Evolutionary conservation across 768 basidiomycete genomes (phyloP).

Genomic region (Lanmaoa pseudosensibilis): DNA sequence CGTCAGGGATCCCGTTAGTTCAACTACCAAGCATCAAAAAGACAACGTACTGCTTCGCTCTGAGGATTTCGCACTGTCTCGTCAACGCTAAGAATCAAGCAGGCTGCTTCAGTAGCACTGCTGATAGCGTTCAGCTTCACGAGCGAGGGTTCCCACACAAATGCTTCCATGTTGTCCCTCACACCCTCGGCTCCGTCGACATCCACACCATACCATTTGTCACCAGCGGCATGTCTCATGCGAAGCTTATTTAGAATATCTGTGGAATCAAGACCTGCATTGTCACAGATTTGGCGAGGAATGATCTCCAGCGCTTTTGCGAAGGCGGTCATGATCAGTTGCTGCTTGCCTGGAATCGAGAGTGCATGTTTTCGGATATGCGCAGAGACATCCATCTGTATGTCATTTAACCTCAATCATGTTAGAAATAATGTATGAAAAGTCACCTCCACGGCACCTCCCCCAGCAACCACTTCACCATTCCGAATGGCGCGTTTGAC

Average conservation of each 20-base stretch:
- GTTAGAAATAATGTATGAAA: neutral
- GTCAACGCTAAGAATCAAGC: constrained; percentile 92
- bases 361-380: constrained; percentile 88
- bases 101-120: constrained; percentile 95
- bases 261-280: constrained; percentile 96
- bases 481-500: constrained; percentile 96
- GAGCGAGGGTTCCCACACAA: constrained; percentile 97
- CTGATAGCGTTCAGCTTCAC: constrained; percentile 95
- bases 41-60: constrained; percentile 75
- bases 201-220: constrained; percentile 91
- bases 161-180: constrained; percentile 94
- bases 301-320: constrained; percentile 98
- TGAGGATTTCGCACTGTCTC: constrained; percentile 97
- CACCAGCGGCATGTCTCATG: constrained; percentile 90
- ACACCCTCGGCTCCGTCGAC: constrained; percentile 89
- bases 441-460: constrained; percentile 91
- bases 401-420: neutral
- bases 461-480: constrained; percentile 95
- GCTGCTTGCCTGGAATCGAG: constrained; percentile 92
- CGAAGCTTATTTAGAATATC: constrained; percentile 96
- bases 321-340: constrained; percentile 91
- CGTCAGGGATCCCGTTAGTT: constrained; percentile 17
- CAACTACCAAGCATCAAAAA: constrained; percentile 1
- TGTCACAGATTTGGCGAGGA: constrained; percentile 97
- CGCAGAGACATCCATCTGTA: constrained; percentile 97